phyloP scores from a whole-genome alignment of 2,329 filamentous ascomycete genomes.

The Cladophialophora bantiana region DNA sequence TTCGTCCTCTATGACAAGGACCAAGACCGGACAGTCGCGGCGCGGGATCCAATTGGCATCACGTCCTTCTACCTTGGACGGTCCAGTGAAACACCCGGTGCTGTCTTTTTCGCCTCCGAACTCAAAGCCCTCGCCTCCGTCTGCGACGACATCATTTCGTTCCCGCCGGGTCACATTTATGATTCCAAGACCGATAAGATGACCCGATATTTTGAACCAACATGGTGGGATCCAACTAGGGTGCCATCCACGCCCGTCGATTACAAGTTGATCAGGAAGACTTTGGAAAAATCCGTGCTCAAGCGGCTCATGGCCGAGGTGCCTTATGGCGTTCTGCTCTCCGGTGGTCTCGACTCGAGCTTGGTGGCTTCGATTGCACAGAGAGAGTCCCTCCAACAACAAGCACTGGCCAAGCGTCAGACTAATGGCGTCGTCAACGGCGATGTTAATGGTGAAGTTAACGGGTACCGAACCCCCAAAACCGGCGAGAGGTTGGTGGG shows the following conservation, averaged over 20 bases:
- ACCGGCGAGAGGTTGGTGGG: constrained; percentile 79
- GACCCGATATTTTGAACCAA: constrained; percentile 88
- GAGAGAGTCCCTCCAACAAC: constrained; percentile 82
- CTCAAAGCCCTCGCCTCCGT: constrained; percentile 91
- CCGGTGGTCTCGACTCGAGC: constrained; percentile 93
- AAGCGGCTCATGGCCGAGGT: constrained; percentile 99
- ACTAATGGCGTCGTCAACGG: constrained; percentile 55
- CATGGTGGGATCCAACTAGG: constrained; percentile 85
- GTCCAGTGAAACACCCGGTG: constrained; percentile 79
- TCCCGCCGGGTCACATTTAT: constrained; percentile 94
- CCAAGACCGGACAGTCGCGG: constrained; percentile 89
- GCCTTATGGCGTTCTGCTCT: constrained; percentile 93
- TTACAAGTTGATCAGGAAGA: constrained; percentile 79
- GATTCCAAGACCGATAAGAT: constrained; percentile 88
- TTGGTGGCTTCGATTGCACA: constrained; percentile 95
- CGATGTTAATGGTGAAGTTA: constrained; percentile 45
- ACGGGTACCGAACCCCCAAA: constrained; percentile 56
- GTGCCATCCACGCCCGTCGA: constrained; percentile 83
- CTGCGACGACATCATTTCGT: constrained; percentile 92
- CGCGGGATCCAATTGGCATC: constrained; percentile 94
- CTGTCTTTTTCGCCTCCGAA: constrained; percentile 96
- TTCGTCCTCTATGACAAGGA: constrained; percentile 98
- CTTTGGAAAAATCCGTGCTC: constrained; percentile 87
- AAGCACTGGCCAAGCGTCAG: constrained; percentile 52
- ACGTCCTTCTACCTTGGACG: constrained; percentile 97